Base-by-base conservation (phyloP, 2,329 filamentous ascomycete species). In the Chrysosphaeria jannelii region DNA sequence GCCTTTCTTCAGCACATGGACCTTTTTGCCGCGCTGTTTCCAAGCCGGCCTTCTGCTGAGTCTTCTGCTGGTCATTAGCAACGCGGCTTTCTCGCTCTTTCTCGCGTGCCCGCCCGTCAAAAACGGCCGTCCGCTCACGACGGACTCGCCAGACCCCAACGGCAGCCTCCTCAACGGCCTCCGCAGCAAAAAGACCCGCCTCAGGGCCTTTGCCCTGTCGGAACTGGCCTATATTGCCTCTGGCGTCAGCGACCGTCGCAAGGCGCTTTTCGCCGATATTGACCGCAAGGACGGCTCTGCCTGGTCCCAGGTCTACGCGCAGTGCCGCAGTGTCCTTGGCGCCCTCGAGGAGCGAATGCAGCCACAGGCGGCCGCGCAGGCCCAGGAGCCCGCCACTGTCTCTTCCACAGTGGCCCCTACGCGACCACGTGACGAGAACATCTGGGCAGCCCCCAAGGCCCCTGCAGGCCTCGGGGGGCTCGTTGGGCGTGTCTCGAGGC, bases 181-280 rank as follows among this genome's bases (percentile, higher is more conserved):
- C 21, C 79, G 67, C 39, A 68, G 68, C 31, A 85, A 78, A 45
- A 85, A 81, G 41, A 53, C 74, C 6, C 52, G 72, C 7, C 63
- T 74, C 29, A 66, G 61, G 44, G 68, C 63, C 1, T 89, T 88
- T 40, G 79, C 81, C 10, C 70, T 89, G 42, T 90, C 79, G 79
- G 81, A 93, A 38, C 50, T 91, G 14, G 62, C 64, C 14, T 54
- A 74, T 26, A 89, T 91, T 33, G 66, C 72, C 18, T 58, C 69
- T 27, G 57, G 62, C 25, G 79, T 71, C 30, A 54, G 66, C 10
- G 54, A 62, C n/a, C 64, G 78, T 16, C 61, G 81, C 24, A 72
- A 69, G 40, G 60, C 63, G 11, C 75, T 93, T 26, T 91, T 74
- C 42, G 62, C 66, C 27, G 81, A 93, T 34, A 72, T 90, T 29